Percentiles rank a stretch among this genome's conserved stretches.
These are phyloP conservation scores for Ophiobolus disseminans DNA, from an alignment of 2,329 filamentous ascomycete species.

Conservation along the genomic window DNA sequence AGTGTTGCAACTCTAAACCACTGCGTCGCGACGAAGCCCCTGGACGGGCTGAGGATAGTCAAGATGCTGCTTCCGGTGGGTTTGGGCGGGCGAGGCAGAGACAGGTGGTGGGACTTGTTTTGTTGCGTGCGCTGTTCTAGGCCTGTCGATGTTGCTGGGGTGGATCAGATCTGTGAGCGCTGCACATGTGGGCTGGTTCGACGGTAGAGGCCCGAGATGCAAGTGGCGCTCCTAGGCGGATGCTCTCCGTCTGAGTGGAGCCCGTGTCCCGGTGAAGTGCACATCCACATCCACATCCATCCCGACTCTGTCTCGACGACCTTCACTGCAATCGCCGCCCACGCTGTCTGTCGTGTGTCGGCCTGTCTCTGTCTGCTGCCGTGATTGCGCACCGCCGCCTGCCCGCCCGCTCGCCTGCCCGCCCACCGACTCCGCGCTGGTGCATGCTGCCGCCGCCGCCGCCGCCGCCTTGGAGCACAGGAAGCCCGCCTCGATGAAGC, in stretches of 20 bases:
- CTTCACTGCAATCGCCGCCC: neutral
- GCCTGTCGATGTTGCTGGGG: slow-evolving; percentile 5
- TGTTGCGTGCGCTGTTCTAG: slow-evolving; percentile 17
- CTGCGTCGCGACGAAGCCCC: neutral
- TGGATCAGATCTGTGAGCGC: too few relatives aligned
- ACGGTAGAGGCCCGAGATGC: slow-evolving; percentile 10
- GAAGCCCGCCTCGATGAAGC: slow-evolving; percentile 47
- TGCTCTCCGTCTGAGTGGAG: slow-evolving; percentile 26
- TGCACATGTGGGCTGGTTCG: too few relatives aligned
- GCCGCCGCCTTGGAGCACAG: slow-evolving; percentile 30
- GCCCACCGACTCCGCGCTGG: too few relatives aligned
- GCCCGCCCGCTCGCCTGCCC: slow-evolving; percentile 11
- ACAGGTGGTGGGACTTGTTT: slow-evolving; percentile 12
- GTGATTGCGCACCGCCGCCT: slow-evolving; percentile 7
- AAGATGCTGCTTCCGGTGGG: slow-evolving; percentile 6
- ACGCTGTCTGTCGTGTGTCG: too few relatives aligned
- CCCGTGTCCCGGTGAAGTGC: slow-evolving; percentile 9
- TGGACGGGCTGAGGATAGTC: neutral
- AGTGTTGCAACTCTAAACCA: neutral
- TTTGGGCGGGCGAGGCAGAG: slow-evolving; percentile 4
- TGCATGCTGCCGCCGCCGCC: slow-evolving; percentile 3
- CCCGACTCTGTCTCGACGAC: slow-evolving; percentile 9
- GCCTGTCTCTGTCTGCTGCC: too few relatives aligned
- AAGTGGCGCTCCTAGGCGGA: slow-evolving; percentile 20
- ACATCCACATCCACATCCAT: slow-evolving; percentile 5